Conservation (phyloP, 2,329 filamentous ascomycete genomes). For the Phaeosphaeria sp. region DNA sequence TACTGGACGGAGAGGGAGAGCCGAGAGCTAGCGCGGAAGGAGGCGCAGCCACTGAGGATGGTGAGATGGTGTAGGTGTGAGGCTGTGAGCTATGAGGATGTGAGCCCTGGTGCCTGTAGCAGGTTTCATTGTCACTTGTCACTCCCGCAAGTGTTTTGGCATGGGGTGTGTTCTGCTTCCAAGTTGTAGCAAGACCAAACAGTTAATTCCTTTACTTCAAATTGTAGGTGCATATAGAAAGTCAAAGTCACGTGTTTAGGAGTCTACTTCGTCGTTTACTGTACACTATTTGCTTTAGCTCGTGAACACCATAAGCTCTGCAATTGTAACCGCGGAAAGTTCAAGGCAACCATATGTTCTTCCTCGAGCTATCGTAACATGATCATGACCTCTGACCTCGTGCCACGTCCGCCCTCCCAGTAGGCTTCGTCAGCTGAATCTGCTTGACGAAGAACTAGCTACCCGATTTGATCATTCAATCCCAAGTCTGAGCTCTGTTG, state of each 20-base stretch:
- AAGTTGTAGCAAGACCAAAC: too few relatives aligned
- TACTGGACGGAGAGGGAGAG: slow-evolving; percentile 18
- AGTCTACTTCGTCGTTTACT: too few relatives aligned
- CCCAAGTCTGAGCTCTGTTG: background rate
- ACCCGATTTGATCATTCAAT: background rate
- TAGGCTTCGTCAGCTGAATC: too few relatives aligned
- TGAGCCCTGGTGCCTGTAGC: background rate
- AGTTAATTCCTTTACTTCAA: too few relatives aligned
- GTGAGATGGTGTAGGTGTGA: slow-evolving; percentile 2
- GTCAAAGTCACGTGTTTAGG: background rate
- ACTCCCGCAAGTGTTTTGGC: too few relatives aligned
- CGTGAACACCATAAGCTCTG: background rate
- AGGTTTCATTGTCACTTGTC: too few relatives aligned
- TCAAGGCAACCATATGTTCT: background rate
- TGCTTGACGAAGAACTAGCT: background rate
- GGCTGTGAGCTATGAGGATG: too few relatives aligned
- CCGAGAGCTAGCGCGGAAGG: slow-evolving; percentile 25
- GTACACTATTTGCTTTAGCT: too few relatives aligned
- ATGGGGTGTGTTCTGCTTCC: too few relatives aligned
- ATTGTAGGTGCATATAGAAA: background rate
- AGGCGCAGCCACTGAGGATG: slow-evolving; percentile 7
- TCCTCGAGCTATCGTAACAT: background rate
- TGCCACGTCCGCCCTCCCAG: background rate
- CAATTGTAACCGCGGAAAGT: background rate
- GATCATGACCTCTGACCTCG: background rate